Evolutionary conservation across 495 filamentous ascomycete species (phyloP), one percentile per base, ranked within the genome.

Genomic region (Pseudevernia furfuracea): DNA sequence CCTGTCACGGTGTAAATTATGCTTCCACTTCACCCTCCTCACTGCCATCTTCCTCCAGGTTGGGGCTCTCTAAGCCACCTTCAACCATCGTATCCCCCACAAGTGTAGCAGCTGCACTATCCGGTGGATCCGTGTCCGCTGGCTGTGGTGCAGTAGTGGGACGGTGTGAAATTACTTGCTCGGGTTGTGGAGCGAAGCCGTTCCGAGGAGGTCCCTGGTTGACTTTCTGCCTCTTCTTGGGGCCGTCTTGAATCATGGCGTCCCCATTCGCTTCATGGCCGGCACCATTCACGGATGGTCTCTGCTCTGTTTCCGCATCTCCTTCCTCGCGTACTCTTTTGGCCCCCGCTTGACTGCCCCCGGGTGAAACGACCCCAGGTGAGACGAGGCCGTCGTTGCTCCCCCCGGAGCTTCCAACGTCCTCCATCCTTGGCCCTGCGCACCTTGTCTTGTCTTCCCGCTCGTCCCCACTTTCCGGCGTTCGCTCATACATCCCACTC

Each of bases 11-110:
- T 12, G 17, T 12, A 12, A 8, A 59, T 69, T 39, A 70, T 28
- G 68, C 49, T 46, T 68, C 66, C 7, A 70, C 60, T 59, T 70
- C 69, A 34, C 69, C 69, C 46, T 70, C 69, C 59, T 70, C 69
- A 43, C 52, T 55, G 30, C 63, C 65, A 36, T 64, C 64, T n/a
- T 70, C 63, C 21, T 66, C 69, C 30, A 60, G 34, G 19, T 43
- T 49, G 43, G 64, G 55, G 49, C 63, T 67, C 38, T 58, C 61
- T 25, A 63, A 39, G 39, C 65, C 55, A 44, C 44, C 65, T 11
- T 21, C 48, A n/a, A 55, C 28, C 49, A 7, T 62, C 19, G 2
- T 8, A 7, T 43, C 38, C 48, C 37, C 32, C 17, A 2, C 49
- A 28, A 57, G 43, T 3, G 59, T 30, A 28, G 14, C 37, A 9